Evolutionary conservation across 768 basidiomycete species (phyloP).

Genomic region (Kwoniella pini): DNA sequence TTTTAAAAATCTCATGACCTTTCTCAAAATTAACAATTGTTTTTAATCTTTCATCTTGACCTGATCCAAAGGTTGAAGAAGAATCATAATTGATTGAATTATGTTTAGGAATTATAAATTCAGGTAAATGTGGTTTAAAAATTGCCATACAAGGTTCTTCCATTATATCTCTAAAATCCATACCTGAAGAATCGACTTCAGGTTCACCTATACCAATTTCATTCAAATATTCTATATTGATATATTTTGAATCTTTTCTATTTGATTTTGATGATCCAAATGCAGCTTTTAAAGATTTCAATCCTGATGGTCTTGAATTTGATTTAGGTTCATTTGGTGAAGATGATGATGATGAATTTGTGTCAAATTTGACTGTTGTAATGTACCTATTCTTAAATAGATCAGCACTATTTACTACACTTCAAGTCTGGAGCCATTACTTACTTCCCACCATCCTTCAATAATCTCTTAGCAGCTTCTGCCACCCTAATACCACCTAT

Average conservation of each 20-base stretch:
- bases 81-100: neutral
- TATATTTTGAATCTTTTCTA: conserved; percentile 43
- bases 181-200: conserved; percentile 49
- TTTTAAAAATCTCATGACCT: conserved; percentile 43
- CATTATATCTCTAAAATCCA: conserved; percentile 49
- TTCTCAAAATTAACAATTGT: conserved; percentile 44
- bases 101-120: too few species aligned
- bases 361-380: neutral
- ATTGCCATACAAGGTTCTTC: conserved; percentile 44
- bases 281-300: conserved; percentile 46
- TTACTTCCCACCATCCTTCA: conserved; percentile 60
- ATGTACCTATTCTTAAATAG: neutral
- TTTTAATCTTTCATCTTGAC: conserved; percentile 9
- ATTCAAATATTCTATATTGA: conserved; percentile 41
- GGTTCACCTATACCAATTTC: conserved; percentile 45
- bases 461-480: conserved; percentile 65
- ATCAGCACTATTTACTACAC: too few species aligned
- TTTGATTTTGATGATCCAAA: conserved; percentile 24
- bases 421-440: conserved; percentile 6
- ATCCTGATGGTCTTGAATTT: conserved; percentile 27
- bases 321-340: conserved; percentile 18
- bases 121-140: conserved; percentile 33
- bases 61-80: neutral
- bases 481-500: conserved; percentile 78
- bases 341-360: conserved; percentile 59